Conservation (phyloP, 2,329 filamentous ascomycete genomes). For the Colletotrichum musicola region DNA sequence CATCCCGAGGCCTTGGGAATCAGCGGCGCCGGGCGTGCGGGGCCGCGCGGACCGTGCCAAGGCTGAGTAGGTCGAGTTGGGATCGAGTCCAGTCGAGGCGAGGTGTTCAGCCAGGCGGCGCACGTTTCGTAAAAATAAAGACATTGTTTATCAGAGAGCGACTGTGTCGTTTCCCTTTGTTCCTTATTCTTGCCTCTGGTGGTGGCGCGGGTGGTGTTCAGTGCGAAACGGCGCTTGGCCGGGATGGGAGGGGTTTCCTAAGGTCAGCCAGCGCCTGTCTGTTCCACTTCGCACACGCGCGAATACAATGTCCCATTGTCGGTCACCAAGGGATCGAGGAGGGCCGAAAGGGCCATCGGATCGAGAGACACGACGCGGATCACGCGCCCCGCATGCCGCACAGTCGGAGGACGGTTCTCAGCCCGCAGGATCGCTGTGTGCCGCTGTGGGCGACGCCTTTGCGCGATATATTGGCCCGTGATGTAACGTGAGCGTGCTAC, state of each 20-base stretch:
- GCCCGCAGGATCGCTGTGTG: too few species aligned
- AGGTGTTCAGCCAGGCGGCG: not conserved
- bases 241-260: not conserved
- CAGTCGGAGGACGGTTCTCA: not conserved
- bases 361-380: not conserved
- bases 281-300: not conserved
- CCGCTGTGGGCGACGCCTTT: too few species aligned
- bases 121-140: not conserved
- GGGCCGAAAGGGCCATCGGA: constrained; percentile 1
- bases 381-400: constrained; percentile 17
- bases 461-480: not conserved
- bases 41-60: not conserved
- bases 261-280: not conserved
- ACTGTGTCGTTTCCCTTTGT: not conserved
- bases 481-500: too few species aligned
- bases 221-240: constrained; percentile 1
- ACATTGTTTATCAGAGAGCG: not conserved
- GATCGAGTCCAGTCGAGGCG: not conserved
- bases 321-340: not conserved
- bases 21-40: too few species aligned
- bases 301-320: not conserved
- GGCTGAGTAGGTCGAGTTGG: not conserved
- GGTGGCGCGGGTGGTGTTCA: not conserved
- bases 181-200: not conserved
- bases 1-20: not conserved